These are phyloP conservation scores for Solanum dulcamara DNA, from an alignment of 257 asterid genomes.

Conservation along the genomic window DNA sequence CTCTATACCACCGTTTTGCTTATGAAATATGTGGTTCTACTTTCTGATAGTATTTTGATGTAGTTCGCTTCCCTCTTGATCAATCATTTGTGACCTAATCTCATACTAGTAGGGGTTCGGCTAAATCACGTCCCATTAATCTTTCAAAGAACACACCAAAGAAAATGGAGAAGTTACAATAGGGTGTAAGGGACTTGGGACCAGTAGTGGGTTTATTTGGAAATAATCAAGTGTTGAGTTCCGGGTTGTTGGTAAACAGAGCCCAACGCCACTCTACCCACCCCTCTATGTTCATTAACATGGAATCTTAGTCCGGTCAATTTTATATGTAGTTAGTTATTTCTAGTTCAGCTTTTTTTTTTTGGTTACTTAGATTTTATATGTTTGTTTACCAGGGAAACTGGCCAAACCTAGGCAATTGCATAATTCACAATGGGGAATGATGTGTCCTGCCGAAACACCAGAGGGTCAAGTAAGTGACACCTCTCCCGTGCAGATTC, in stretches of 20 bases:
- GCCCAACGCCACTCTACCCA: not conserved
- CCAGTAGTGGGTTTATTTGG: not conserved
- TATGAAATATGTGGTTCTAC: not conserved
- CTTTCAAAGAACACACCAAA: not conserved
- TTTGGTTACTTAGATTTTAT: not conserved
- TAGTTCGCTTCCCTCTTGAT: not conserved
- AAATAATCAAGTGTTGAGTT: not conserved
- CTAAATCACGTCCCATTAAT: not conserved
- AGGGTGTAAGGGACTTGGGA: not conserved
- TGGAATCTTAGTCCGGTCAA: not conserved
- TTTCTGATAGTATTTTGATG: not conserved
- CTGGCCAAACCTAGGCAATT: constrained; percentile 97
- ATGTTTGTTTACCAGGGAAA: constrained; percentile 45
- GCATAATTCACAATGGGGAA: constrained; percentile 99
- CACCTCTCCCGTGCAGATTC: not conserved
- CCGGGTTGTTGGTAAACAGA: not conserved
- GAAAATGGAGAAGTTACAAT: not conserved
- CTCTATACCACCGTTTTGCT: not conserved
- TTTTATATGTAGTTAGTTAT: not conserved
- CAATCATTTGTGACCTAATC: not conserved
- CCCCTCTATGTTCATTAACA: not conserved
- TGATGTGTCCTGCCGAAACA: constrained; percentile 99
- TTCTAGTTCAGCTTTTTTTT: not conserved
- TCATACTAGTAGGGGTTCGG: not conserved
- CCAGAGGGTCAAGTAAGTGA: constrained; percentile 92